Evolutionary conservation across 257 asterid genomes (phyloP).

Genomic region (Solanum bulbocastanum): DNA sequence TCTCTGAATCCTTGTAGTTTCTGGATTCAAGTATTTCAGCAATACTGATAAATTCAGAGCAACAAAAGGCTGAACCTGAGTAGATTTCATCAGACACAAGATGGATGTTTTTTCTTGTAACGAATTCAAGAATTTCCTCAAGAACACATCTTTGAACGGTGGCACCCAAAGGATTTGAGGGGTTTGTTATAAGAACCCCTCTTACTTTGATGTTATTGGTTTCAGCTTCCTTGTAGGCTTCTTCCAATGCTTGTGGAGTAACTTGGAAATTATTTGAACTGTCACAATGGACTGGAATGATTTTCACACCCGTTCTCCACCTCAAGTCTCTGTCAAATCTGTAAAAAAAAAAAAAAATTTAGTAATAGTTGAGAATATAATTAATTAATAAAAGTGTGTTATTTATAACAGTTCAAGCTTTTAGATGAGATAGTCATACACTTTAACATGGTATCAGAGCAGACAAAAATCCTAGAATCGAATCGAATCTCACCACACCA

Average conservation of each 20-base stretch:
- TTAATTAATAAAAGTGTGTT: no score
- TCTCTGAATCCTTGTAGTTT: conserved; percentile 14
- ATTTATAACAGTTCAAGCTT: no score
- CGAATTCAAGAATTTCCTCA: background rate
- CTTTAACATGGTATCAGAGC: no score
- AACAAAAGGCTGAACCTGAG: conserved; percentile 29
- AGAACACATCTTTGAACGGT: background rate
- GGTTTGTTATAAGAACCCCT: conserved; percentile 37
- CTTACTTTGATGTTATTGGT: conserved; percentile 22
- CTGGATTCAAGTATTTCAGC: conserved; percentile 23
- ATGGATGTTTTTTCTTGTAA: conserved; percentile 21
- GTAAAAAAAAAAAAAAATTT: background rate
- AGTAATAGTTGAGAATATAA: no score
- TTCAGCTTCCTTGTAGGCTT: conserved; percentile 27
- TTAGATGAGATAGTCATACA: no score
- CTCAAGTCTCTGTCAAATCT: conserved; percentile 42
- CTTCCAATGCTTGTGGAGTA: conserved; percentile 22
- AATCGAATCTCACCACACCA: no score
- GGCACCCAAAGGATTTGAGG: conserved; percentile 33
- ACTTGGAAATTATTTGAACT: conserved; percentile 31
- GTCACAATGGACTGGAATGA: conserved; percentile 29
- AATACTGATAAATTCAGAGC: conserved; percentile 21
- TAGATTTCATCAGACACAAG: conserved; percentile 39
- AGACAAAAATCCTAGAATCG: no score
- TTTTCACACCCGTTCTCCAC: conserved; percentile 41